Evolutionary conservation across 805 yeast genomes (phyloP).

Genomic region (Starmerella cellae): DNA sequence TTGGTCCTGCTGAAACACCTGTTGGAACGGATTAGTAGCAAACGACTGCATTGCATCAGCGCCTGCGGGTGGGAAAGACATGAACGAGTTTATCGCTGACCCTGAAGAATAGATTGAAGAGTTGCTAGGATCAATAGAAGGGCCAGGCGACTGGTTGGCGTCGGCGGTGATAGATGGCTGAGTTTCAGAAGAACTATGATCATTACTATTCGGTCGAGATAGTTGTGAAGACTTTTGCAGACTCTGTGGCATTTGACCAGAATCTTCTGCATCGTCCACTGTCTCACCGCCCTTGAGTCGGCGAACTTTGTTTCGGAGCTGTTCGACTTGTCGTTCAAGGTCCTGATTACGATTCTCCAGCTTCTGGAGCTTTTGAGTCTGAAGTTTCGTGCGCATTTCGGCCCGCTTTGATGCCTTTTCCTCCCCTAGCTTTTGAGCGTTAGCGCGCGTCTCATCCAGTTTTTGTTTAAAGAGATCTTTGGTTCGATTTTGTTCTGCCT

Average conservation of each 20-base stretch:
- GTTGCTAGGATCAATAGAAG: too few species aligned
- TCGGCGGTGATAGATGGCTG: too few species aligned
- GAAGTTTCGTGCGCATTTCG: constrained; percentile 30
- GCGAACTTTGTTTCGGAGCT: constrained; percentile 16
- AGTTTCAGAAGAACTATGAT: too few species aligned
- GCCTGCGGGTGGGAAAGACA: too few species aligned
- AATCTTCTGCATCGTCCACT: constrained; percentile 1
- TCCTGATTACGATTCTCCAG: constrained; percentile 32
- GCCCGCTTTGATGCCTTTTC: constrained; percentile 12
- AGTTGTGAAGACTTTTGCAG: too few species aligned
- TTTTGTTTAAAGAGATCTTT: constrained; percentile 13
- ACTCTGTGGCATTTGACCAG: not conserved
- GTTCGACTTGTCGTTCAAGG: constrained; percentile 10
- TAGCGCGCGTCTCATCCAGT: constrained; percentile 11
- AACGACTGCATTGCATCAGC: too few species aligned
- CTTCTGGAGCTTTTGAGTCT: constrained; percentile 41
- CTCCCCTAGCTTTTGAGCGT: constrained; percentile 10
- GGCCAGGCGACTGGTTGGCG: too few species aligned
- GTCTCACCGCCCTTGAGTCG: constrained; percentile 18
- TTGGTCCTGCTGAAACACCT: not conserved
- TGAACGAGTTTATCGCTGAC: too few species aligned
- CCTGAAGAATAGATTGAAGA: too few species aligned
- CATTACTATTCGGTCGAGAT: too few species aligned
- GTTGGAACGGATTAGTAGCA: too few species aligned
- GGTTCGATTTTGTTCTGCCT: constrained; percentile 15